Percentiles rank a stretch among this genome's conserved stretches.
These are phyloP conservation scores for Hygrophorus pudorinus DNA, from an alignment of 768 basidiomycete genomes.

Conservation along the genomic window DNA sequence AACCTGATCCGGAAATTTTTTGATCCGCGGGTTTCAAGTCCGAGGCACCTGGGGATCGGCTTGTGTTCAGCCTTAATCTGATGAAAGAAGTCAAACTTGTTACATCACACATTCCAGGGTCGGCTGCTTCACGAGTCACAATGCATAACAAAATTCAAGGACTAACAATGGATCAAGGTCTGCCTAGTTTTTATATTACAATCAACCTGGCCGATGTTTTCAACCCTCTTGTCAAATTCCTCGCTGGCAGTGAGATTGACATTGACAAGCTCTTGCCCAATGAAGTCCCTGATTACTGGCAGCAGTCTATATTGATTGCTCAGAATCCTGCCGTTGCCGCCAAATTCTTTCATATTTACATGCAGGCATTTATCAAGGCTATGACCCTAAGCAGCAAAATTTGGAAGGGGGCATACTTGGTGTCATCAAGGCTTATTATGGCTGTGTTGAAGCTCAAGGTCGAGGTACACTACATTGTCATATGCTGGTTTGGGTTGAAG, in stretches of 20 bases:
- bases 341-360: slow-evolving; percentile 32
- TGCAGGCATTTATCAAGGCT: slow-evolving; percentile 26
- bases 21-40: too few relatives aligned
- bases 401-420: slow-evolving; percentile 24
- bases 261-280: slow-evolving; percentile 14
- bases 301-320: slow-evolving; percentile 26
- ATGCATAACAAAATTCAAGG: slow-evolving; percentile 29
- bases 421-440: too few relatives aligned
- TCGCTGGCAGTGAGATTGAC: slow-evolving; percentile 26
- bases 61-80: too few relatives aligned
- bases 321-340: slow-evolving; percentile 29
- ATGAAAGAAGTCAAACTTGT: too few relatives aligned
- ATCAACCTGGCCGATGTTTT: too few relatives aligned
- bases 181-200: slow-evolving; percentile 33
- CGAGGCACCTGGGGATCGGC: too few relatives aligned
- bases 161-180: slow-evolving; percentile 23
- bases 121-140: too few relatives aligned
- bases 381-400: slow-evolving; percentile 6
- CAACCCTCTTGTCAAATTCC: too few relatives aligned
- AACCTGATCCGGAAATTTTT: too few relatives aligned
- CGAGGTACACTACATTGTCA: too few relatives aligned
- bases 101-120: too few relatives aligned
- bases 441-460: too few relatives aligned
- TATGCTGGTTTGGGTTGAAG: slow-evolving; percentile 30
- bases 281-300: slow-evolving; percentile 18